Conservation (phyloP, 306 rosid species). For the Betula pendula region DNA sequence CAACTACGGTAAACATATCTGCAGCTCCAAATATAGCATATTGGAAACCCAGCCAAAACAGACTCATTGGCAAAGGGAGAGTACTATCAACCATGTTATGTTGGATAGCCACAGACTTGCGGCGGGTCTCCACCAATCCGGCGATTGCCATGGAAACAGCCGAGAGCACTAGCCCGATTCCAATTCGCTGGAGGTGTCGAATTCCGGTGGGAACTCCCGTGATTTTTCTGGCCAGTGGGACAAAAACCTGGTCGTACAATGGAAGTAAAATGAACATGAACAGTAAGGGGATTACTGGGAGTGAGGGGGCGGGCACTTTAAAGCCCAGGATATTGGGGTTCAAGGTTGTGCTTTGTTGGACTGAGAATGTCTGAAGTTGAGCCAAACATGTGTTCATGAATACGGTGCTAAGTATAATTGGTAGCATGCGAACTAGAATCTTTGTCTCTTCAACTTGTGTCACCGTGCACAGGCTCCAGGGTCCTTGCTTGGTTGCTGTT, state of each 20-base stretch:
- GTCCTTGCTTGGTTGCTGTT: slow-evolving; percentile 27
- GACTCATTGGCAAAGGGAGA: slow-evolving; percentile 68
- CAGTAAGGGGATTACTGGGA: slow-evolving; percentile 69
- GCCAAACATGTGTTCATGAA: slow-evolving; percentile 88
- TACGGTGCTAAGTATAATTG: slow-evolving; percentile 74
- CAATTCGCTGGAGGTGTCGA: slow-evolving; percentile 75
- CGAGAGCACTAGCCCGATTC: slow-evolving; percentile 71
- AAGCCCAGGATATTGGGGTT: slow-evolving; percentile 48
- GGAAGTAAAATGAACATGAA: slow-evolving; percentile 64
- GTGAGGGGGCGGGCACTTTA: slow-evolving; percentile 66
- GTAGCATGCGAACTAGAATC: slow-evolving; percentile 80
- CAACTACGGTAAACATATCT: slow-evolving; percentile 64
- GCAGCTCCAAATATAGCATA: slow-evolving; percentile 71
- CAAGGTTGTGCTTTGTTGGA: slow-evolving; percentile 77
- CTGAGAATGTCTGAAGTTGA: slow-evolving; percentile 77
- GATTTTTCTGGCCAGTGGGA: slow-evolving; percentile 70
- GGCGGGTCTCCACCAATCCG: slow-evolving; percentile 51
- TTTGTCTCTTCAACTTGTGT: slow-evolving; percentile 90
- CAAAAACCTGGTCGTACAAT: slow-evolving; percentile 55
- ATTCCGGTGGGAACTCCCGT: slow-evolving; percentile 82
- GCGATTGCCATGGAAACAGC: slow-evolving; percentile 66
- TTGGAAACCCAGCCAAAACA: slow-evolving; percentile 72
- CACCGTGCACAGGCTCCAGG: slow-evolving; percentile 73
- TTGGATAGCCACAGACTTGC: slow-evolving; percentile 47
- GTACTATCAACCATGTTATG: slow-evolving; percentile 63